Evolutionary conservation across 192 early-diverging fungal species (phyloP), one percentile per base, ranked within the genome.

Genomic region (Coemansia guatemalensis): DNA sequence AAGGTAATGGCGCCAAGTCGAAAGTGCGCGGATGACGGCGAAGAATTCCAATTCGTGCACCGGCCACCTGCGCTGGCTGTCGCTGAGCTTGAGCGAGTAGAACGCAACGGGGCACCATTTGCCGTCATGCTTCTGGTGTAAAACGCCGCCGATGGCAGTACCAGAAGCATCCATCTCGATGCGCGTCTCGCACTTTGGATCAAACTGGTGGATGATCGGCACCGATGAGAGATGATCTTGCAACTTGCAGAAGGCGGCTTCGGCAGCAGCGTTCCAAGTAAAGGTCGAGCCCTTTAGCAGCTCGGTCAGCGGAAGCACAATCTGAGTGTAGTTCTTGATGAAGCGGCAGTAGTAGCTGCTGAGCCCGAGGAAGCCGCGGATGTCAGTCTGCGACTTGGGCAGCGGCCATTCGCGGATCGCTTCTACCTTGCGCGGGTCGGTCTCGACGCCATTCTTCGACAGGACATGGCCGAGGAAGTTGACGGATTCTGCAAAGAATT

Each of bases 201-300:
- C 60, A 51, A 62, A 62, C 32, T 62, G 60, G 49, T 62, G 48
- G 4, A 62, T 35, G 14, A 51, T 51, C 4, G 60, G 60, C 14
- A 48, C 60, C 1, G 53, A n/a, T 2, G 14, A 24, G 1, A 55
- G 24, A 14, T 29, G 53, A 0, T 26, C 24, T 20, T 55, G 26
- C 0, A 55, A 20, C 14, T 55, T 24, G 1, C 8, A 0, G 2
- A 55, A 55, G 8, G 53, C 27, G 14, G 27, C 27, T 0, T 55
- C 5, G 20, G 53, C 53, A 14, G 24, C 27, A 3, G 24, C 4
- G 1, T 7, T 55, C 53, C 27, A 55, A 5, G 26, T n/a, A 9
- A 7, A 55, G 24, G 30, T 32, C 8, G 30, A 3, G 8, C 8
- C 8, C 8, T 32, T 32, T 8, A 32, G 8, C n/a, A 32, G 30